phyloP scores from a whole-genome alignment of 352 stramenopile genomes.

The Pythium dissimile region DNA sequence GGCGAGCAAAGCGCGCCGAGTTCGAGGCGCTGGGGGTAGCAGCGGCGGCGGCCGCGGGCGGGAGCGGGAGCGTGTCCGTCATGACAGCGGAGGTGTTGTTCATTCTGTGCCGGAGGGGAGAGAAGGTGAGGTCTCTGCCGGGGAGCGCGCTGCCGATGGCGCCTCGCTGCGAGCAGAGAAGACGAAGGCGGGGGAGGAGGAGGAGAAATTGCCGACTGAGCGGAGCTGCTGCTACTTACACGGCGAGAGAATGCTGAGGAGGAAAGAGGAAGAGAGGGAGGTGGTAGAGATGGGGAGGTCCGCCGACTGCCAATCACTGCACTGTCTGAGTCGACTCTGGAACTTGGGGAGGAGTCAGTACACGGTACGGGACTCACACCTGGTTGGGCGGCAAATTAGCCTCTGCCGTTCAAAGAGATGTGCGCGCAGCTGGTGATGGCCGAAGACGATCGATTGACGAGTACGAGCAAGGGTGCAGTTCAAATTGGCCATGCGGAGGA shows the following conservation, averaged over 20 bases:
- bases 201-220: conserved; percentile 19
- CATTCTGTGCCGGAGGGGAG: conserved; percentile 2
- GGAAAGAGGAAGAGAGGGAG: neutral
- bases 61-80: neutral
- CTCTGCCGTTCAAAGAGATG: neutral
- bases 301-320: conserved; percentile 16
- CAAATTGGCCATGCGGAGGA: conserved; percentile 12
- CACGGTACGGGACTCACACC: conserved; percentile 1
- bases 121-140: conserved; percentile 1
- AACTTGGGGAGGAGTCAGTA: conserved; percentile 15
- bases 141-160: conserved; percentile 15
- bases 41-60: neutral
- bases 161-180: conserved; percentile 17
- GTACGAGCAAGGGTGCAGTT: neutral
- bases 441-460: neutral
- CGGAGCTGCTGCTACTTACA: too few species aligned
- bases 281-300: conserved; percentile 6
- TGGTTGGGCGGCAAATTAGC: conserved; percentile 16
- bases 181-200: neutral
- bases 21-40: too few species aligned
- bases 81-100: conserved; percentile 21
- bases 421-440: neutral
- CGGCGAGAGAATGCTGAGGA: neutral
- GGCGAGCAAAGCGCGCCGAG: conserved; percentile 43
- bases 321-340: conserved; percentile 9